Evolutionary conservation across 331 rosid species (phyloP).

Genomic region (Quercus tomentella): DNA sequence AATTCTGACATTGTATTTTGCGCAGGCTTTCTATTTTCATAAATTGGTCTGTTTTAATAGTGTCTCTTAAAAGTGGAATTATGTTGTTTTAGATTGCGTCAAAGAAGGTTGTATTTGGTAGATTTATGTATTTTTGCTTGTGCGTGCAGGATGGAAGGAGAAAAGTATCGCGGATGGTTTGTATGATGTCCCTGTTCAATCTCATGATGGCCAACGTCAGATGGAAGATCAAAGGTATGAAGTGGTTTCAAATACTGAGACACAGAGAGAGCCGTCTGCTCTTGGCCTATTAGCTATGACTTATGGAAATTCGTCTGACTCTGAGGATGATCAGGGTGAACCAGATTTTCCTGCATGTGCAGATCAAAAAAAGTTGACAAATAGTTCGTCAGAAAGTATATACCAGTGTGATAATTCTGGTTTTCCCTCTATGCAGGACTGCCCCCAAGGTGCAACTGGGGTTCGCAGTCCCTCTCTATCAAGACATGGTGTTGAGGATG

Average conservation of each 20-base stretch:
- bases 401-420: slow-evolving; percentile 37
- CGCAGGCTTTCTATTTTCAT: not conserved
- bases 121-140: not conserved
- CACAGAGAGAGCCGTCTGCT: slow-evolving; percentile 46
- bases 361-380: slow-evolving; percentile 22
- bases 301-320: slow-evolving; percentile 81
- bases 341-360: slow-evolving; percentile 30
- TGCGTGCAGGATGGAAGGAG: slow-evolving; percentile 41
- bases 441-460: slow-evolving; percentile 24
- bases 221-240: slow-evolving; percentile 29
- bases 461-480: slow-evolving; percentile 12
- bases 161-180: slow-evolving; percentile 28
- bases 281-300: slow-evolving; percentile 71
- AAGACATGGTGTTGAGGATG: slow-evolving; percentile 28
- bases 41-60: too few species aligned
- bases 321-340: slow-evolving; percentile 65
- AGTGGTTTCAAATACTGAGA: slow-evolving; percentile 32
- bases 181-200: slow-evolving; percentile 43
- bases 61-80: too few species aligned
- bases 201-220: slow-evolving; percentile 31
- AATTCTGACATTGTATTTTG: not conserved
- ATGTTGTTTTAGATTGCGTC: not conserved
- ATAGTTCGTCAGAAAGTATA: slow-evolving; percentile 36
- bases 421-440: slow-evolving; percentile 28
- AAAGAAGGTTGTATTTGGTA: not conserved